Evolutionary conservation across 345 rosid genomes (phyloP), one percentile per base, ranked within the genome.

Genomic region (Diplotaxis tenuifolia): DNA sequence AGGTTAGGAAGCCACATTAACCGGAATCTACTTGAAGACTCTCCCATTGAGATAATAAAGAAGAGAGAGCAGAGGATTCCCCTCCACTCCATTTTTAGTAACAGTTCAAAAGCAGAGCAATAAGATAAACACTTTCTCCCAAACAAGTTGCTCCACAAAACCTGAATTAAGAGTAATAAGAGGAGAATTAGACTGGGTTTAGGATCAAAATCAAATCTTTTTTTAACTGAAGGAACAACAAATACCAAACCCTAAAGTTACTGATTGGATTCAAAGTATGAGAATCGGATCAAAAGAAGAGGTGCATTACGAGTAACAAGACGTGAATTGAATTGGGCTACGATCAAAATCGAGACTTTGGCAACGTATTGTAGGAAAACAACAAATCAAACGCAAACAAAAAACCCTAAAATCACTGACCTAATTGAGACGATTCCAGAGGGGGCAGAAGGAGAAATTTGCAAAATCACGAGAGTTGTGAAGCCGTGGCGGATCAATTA

Each of bases 61-160:
- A 84, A 76, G 71, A 87, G 71, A 62, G 75, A 83, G 74, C 80
- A 89, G 49, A 84, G 81, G 28, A 72, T 67, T 27, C 80, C 80
- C 66, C 83, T 85, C 86, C 86, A 82, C 72, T 87, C 96, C 99
- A 92, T 94, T 23, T 25, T 25, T 54, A 59, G 45, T 60, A 71
- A n/a, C n/a, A n/a, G n/a, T n/a, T n/a, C n/a, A n/a, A n/a, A n/a
- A n/a, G n/a, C n/a, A n/a, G n/a, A 12, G 25, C 47, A 52, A 21
- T 10, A 34, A 68, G 49, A 27, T 49, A 70, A 55, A 40, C 28
- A 52, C 4, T 27, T n/a, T 18, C 15, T 21, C 40, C 21, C 28
- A 54, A 40, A 53, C n/a, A 55, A 65, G 3, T 19, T 59, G 36
- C 3, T 54, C 65, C 34, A 25, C 28, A 25, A 25, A 25, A 25